Evolutionary conservation across 2,329 filamentous ascomycete genomes (phyloP), one percentile per base, ranked within the genome.

Genomic region (Paraconiothyrium sp.): DNA sequence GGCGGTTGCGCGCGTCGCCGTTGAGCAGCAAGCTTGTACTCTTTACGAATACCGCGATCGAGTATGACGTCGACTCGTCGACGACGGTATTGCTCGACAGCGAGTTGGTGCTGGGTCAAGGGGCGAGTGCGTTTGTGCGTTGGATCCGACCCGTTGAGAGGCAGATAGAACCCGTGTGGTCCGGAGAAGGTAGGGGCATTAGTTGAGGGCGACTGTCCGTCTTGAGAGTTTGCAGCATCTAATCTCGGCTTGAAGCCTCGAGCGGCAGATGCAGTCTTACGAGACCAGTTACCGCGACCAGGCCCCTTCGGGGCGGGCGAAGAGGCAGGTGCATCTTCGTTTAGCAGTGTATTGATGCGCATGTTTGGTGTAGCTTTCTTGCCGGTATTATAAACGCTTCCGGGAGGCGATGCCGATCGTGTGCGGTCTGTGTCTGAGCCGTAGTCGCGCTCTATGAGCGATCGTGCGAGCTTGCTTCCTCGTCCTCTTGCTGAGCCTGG

Each of bases 51-150:
- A 34, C 90, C 89, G n/a, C 89, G 88, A 67, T 92, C 90, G 16
- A 95, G 85, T 55, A 93, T 92, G 70, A 93, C 90, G 71, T 93
- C 90, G n/a, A 94, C 92, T 6, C 92, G 88, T 71, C 92, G 88
- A 63, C 88, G 90, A 20, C 92, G 85, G 76, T 94, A 93, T 58
- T 89, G 86, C 76, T 93, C 91, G 1, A 95, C 90, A 0, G 92
- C 92, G 43, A 93, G 82, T 78, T 95, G 92, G 77, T 95, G 92
- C 39, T 91, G 90, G 0, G 92, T 95, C 0, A 92, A 87, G 2
- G 92, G 92, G 1, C 92, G 86, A 9, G 90, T 88, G 73, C 93
- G 80, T 64, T 84, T 83, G 66, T 80, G 78, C 16, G 70, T 66
- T 54, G 75, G 69, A 61, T 79, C 76, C 5, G 76, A 74, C 37